These are phyloP conservation scores for Parsonsia alboflavescens DNA, from an alignment of 257 asterid genomes.

Conservation along the genomic window DNA sequence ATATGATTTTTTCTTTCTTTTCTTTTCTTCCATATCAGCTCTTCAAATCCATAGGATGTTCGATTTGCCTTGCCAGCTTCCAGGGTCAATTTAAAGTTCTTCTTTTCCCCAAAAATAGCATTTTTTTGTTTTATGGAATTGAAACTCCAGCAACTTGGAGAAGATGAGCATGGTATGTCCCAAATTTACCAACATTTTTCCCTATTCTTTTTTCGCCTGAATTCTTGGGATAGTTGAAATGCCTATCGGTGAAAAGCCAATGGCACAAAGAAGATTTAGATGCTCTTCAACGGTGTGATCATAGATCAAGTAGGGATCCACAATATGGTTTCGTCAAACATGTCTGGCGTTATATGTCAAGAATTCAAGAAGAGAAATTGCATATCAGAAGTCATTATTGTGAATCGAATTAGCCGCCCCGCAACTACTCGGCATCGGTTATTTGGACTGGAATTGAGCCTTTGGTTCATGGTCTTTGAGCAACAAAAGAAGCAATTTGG, in stretches of 20 bases:
- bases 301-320: conserved; percentile 61
- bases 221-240: conserved; percentile 32
- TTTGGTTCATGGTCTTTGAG: too few relatives aligned
- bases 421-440: too few relatives aligned
- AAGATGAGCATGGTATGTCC: conserved; percentile 17
- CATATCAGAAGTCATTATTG: conserved; percentile 63
- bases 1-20: too few relatives aligned
- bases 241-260: conserved; percentile 31
- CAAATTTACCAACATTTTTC: too few relatives aligned
- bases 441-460: too few relatives aligned
- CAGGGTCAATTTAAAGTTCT: conserved; percentile 19
- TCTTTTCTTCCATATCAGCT: too few relatives aligned
- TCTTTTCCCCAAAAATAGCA: conserved; percentile 16
- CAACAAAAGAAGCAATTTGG: too few relatives aligned
- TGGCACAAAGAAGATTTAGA: too few relatives aligned
- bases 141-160: conserved; percentile 16
- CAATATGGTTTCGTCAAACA: conserved; percentile 48
- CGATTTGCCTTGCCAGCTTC: neutral
- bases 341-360: conserved; percentile 59
- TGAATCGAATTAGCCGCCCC: conserved; percentile 57
- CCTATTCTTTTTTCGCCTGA: conserved; percentile 31
- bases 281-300: conserved; percentile 38
- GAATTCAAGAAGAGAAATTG: neutral
- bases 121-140: conserved; percentile 17
- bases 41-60: conserved; percentile 25